These are phyloP conservation scores for Discostella stelligeroides DNA, from an alignment of 108 stramenopile species.

Conservation along the genomic window DNA sequence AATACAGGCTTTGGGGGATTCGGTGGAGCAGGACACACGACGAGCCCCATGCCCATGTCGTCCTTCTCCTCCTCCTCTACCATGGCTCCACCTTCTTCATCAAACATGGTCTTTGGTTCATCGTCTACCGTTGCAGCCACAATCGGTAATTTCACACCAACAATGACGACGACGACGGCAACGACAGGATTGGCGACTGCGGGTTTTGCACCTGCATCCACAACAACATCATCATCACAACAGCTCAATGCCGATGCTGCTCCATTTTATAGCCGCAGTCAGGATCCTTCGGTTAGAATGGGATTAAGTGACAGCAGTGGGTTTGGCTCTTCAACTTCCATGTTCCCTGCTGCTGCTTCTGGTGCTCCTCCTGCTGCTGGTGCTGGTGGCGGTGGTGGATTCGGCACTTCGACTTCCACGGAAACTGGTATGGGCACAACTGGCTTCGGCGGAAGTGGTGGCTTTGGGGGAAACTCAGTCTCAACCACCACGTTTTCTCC, in stretches of 20 bases:
- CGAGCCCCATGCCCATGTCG: not conserved
- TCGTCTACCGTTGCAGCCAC: constrained; percentile 24
- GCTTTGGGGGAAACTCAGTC: not conserved
- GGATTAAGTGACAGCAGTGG: no score
- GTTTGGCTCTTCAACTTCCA: no score
- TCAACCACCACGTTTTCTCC: not conserved
- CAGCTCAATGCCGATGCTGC: no score
- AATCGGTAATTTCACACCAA: no score
- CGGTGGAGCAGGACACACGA: no score
- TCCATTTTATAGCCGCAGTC: no score
- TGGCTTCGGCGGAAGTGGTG: constrained; percentile 4
- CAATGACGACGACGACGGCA: not conserved
- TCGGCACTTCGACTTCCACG: constrained; percentile 9
- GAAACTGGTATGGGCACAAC: no score
- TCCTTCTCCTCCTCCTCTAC: constrained; percentile 3
- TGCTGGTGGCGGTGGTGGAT: constrained; percentile 2
- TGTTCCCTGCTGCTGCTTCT: no score
- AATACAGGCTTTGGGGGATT: no score
- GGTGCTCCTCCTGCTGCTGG: not conserved
- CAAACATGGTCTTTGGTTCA: constrained; percentile 23
- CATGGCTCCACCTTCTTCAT: not conserved
- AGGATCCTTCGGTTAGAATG: no score
- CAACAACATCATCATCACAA: not conserved
- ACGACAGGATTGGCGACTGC: not conserved
- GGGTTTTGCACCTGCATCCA: not conserved